These are phyloP conservation scores for Bauhinia variegata DNA, from an alignment of 306 rosid genomes.

Conservation along the genomic window DNA sequence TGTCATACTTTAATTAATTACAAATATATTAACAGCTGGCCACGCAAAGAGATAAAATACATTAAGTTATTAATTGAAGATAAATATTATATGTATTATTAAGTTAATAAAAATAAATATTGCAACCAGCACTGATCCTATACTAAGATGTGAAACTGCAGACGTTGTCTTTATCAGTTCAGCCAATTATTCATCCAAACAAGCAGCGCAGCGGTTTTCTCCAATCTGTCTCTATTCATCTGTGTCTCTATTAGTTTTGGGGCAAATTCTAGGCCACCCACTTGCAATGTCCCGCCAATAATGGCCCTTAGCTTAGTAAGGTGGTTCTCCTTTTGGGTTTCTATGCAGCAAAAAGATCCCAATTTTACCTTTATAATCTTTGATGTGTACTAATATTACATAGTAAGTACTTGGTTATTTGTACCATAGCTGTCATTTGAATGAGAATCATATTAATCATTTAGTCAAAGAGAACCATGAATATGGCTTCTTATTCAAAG, in stretches of 20 bases:
- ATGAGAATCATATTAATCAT: slow-evolving; percentile 22
- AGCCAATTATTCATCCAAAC: no score
- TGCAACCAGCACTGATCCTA: no score
- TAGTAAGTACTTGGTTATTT: slow-evolving; percentile 9
- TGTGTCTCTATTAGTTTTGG: slow-evolving; percentile 6
- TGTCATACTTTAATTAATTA: slow-evolving; percentile 10
- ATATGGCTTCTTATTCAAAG: slow-evolving; percentile 23
- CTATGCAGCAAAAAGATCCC: background rate
- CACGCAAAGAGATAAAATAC: slow-evolving; percentile 22
- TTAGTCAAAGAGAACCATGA: slow-evolving; percentile 35
- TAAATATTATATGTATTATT: no score
- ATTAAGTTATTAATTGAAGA: no score
- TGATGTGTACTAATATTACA: slow-evolving; percentile 10
- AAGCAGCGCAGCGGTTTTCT: slow-evolving; percentile 35
- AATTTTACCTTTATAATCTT: no score
- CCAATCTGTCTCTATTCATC: no score
- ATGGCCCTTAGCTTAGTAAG: no score
- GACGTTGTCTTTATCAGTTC: no score
- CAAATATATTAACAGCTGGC: slow-evolving; percentile 1
- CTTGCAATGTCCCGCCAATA: no score
- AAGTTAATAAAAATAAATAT: no score
- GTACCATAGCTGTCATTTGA: slow-evolving; percentile 1
- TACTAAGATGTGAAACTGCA: no score
- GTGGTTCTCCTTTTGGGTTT: slow-evolving; percentile 8
- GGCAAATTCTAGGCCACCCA: no score